Base-by-base conservation (phyloP, 1,139 yeast genomes). In the Yamadazyma atmosphaerica region DNA sequence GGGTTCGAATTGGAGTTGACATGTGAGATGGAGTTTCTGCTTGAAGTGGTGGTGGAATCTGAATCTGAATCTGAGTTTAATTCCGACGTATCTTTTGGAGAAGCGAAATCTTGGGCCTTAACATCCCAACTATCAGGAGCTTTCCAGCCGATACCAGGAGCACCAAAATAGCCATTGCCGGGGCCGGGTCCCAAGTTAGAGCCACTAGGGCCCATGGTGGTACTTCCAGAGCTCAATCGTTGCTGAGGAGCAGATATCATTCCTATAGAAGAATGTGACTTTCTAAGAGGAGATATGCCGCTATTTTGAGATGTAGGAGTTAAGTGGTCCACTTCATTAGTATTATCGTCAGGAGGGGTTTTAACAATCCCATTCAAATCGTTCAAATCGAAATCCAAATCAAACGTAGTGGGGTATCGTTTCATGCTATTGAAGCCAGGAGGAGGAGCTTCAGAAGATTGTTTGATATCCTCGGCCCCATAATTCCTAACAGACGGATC, bases 111-210 rank as follows among this genome's bases (percentile, higher is more conserved):
- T 14, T 54, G 72, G 4, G 64, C 63, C 46, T 78, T 81, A 7
- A 83, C 87, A 47, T 83, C 90, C 92, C 92, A 84, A 54, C 85
- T 79, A 52, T 84, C 90, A 0, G 92, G 92, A 1, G 92, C 86
- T 26, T 69, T 70, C 92, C 92, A 79, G 12, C 21, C 12, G 5
- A 28, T 28, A 9, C 21, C 21, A 15, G 29, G 14, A 13, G 11
- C 17, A 26, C 29, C 29, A 14, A 26, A 26, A 26, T 26, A 23
- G 7, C 12, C 26, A 23, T n/a, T 23, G 7, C 26, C 12, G 12
- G 38, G 27, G 5, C 42, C 42, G 18, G 18, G 26, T 3, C 27
- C 25, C n/a, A n/a, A n/a, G 10, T 26, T 25, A 2, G 28, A 19
- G 11, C 12, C 11, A 12, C 26, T 12, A 7, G 26, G 12, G n/a